Evolutionary conservation across 768 basidiomycete genomes (phyloP), one percentile per base, ranked within the genome.

Genomic region (Lactarius trivialis): DNA sequence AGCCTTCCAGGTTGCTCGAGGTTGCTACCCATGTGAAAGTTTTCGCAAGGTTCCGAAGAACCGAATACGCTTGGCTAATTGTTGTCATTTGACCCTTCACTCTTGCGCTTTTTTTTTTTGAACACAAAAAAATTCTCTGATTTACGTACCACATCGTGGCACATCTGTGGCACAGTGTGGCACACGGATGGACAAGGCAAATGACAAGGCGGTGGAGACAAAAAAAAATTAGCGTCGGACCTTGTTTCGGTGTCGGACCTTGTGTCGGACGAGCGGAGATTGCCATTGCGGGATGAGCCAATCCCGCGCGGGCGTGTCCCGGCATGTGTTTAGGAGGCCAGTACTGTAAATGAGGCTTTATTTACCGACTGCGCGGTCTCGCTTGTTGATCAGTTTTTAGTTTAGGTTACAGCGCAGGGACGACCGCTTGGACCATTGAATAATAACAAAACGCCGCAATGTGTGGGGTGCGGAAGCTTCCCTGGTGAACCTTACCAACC

Each of bases 341-440:
- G 9, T 56, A 55, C 11, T 14, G 24, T 34, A 41, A n/a, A n/a
- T n/a, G n/a, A n/a, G 52, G 56, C 33, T 53, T 63, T 43, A 43
- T 58, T 58, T 28, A 48, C 57, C 57, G 56, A 48, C 36, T 37
- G 34, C 28, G 52, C 57, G 56, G 51, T 57, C 19, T 26, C 24
- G 33, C 41, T 57, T 62, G 49, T 30, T 30, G 30, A 58, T 58
- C 57, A 58, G 21, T 48, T 56, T 63, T 63, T 54, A 63, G 51
- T 34, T 54, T 63, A 58, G 61, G 56, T 62, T 57, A 63, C n/a
- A n/a, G n/a, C n/a, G 55, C 3, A 30, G 30, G 30, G 58, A 4
- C 39, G 58, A 54, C 54, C 53, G 56, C 21, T 48, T 48, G 52
- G 45, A 45, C n/a, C 2, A 55, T 64, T 34, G 53, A 36, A 11